A percentile compares a stretch with the other conserved stretches of the same genome.
phyloP scores from a whole-genome alignment of 768 basidiomycete species.

The Pleurotus salmoneostramineus region DNA sequence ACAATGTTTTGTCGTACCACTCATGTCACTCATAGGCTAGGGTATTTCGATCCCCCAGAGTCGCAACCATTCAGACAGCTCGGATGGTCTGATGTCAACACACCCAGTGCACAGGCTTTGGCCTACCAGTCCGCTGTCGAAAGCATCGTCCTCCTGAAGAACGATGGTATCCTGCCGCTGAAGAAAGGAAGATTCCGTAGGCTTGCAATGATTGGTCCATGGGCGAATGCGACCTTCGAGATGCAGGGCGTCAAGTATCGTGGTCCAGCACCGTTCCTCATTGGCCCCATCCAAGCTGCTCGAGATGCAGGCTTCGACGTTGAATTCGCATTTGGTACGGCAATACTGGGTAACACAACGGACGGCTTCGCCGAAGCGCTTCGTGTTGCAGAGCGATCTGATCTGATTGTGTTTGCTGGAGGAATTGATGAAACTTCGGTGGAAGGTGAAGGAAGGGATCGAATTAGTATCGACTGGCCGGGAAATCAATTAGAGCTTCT shows the following conservation, averaged over 20 bases:
- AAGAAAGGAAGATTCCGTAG: constrained; percentile 33
- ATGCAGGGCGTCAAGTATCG: constrained; percentile 57
- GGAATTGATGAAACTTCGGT: constrained; percentile 47
- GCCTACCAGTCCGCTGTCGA: constrained; percentile 49
- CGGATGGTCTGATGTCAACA: constrained; percentile 44
- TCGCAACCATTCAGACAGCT: constrained; percentile 49
- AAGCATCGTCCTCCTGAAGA: constrained; percentile 62
- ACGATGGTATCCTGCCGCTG: constrained; percentile 56
- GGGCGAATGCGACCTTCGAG: constrained; percentile 48
- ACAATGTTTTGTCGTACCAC: not conserved
- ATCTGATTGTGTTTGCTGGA: constrained; percentile 49
- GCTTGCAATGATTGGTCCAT: constrained; percentile 60
- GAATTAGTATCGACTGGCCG: constrained; percentile 49
- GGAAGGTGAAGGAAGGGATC: constrained; percentile 45
- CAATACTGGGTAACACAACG: constrained; percentile 30
- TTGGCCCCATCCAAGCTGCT: constrained; percentile 49
- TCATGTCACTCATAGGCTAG: constrained; percentile 30
- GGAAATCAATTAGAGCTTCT: constrained; percentile 51
- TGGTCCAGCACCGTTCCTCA: constrained; percentile 50
- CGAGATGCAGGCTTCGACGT: constrained; percentile 41
- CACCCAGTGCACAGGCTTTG: constrained; percentile 39
- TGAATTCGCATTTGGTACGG: constrained; percentile 39
- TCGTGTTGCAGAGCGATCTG: constrained; percentile 41
- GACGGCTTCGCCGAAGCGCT: constrained; percentile 49
- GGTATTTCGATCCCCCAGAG: constrained; percentile 52